These are phyloP conservation scores for Alternaria triticina DNA, from an alignment of 2,329 filamentous ascomycete species.

Conservation along the genomic window DNA sequence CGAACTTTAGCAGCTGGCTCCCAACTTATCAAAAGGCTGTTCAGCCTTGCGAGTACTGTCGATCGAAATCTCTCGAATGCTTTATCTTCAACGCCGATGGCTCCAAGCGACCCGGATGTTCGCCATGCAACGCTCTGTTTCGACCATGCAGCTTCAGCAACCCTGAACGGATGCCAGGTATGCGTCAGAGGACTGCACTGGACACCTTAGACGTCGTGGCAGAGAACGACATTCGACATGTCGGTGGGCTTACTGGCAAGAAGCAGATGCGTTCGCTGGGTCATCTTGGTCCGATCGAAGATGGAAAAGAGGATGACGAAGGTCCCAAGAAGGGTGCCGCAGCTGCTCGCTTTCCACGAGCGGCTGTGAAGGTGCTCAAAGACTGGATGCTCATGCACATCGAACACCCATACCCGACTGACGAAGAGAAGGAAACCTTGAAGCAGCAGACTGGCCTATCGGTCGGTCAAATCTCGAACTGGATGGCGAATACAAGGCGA, in stretches of 20 bases:
- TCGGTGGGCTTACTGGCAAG: conserved; percentile 47
- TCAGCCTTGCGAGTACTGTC: conserved; percentile 57
- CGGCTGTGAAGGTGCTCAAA: conserved; percentile 80
- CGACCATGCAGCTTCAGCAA: conserved; percentile 56
- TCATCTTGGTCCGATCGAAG: conserved; percentile 45
- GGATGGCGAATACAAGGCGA: conserved; percentile 88
- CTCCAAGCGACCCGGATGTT: conserved; percentile 51
- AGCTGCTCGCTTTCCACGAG: conserved; percentile 69
- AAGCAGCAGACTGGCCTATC: conserved; percentile 80
- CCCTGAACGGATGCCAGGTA: conserved; percentile 37
- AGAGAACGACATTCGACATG: conserved; percentile 47
- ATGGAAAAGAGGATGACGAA: conserved; percentile 35
- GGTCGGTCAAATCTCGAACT: conserved; percentile 85
- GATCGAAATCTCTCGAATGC: conserved; percentile 55
- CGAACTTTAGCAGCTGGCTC: conserved; percentile 55
- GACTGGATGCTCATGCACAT: conserved; percentile 83
- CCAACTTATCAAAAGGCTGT: conserved; percentile 55
- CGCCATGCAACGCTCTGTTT: conserved; percentile 56
- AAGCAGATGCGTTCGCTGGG: conserved; percentile 47
- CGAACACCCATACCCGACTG: conserved; percentile 85
- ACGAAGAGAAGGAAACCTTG: conserved; percentile 82
- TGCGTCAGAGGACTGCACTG: conserved; percentile 47
- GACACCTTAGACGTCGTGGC: conserved; percentile 57
- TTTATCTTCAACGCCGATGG: conserved; percentile 51
- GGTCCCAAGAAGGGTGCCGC: conserved; percentile 43